These are phyloP conservation scores for Raphanus raphanistrum DNA, from an alignment of 345 rosid species.

Conservation along the genomic window DNA sequence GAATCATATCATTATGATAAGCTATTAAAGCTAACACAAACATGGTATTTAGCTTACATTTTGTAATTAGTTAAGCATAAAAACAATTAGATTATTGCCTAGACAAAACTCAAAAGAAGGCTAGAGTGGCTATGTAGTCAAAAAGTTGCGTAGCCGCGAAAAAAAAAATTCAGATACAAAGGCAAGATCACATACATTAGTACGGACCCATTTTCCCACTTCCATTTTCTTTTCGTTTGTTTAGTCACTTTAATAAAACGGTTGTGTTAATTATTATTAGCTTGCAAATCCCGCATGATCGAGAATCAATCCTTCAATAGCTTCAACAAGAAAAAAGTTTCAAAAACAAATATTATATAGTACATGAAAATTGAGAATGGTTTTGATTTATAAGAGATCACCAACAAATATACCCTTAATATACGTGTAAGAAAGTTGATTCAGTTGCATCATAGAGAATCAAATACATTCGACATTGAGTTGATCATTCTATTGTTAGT, in stretches of 20 bases:
- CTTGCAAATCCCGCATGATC: constrained; percentile 28
- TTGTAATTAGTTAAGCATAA: constrained; percentile 24
- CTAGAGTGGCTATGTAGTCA: constrained; percentile 34
- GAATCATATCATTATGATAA: constrained; percentile 38
- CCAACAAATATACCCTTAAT: neutral
- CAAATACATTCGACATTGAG: neutral
- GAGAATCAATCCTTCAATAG: constrained; percentile 28
- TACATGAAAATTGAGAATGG: neutral
- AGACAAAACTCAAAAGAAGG: constrained; percentile 14
- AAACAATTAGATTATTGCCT: constrained; percentile 20
- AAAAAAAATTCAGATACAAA: constrained; percentile 26
- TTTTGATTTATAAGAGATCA: neutral
- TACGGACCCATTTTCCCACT: constrained; percentile 30
- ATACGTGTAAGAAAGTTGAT: neutral
- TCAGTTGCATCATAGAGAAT: neutral
- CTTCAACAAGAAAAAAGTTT: constrained; percentile 26
- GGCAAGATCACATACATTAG: constrained; percentile 18
- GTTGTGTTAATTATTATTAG: constrained; percentile 4
- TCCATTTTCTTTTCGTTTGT: constrained; percentile 30
- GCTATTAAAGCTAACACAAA: constrained; percentile 33
- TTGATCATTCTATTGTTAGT: constrained; percentile 2
- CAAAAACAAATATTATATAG: neutral
- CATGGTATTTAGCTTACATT: constrained; percentile 16
- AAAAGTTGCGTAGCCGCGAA: constrained; percentile 35
- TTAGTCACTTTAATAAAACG: constrained; percentile 27